A percentile compares a stretch with the other conserved stretches of the same genome.
These are phyloP conservation scores for Gyrodon lividus DNA, from an alignment of 768 basidiomycete species.

Conservation along the genomic window DNA sequence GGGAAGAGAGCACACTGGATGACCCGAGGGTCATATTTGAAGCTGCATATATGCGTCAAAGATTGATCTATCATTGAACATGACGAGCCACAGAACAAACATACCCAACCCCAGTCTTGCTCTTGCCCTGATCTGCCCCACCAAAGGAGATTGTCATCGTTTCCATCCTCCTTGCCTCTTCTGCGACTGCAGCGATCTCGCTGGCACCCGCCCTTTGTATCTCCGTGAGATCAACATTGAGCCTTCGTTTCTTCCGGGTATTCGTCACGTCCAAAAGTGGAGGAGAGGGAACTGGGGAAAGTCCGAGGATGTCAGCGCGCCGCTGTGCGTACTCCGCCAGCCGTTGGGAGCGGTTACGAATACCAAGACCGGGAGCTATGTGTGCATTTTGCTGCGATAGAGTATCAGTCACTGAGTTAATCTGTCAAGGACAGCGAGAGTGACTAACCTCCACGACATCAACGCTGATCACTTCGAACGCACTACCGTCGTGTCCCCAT, in stretches of 20 bases:
- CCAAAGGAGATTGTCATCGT: conserved; percentile 52
- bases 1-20: conserved; percentile 49
- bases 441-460: conserved; percentile 61
- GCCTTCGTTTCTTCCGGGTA: conserved; percentile 31
- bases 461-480: conserved; percentile 66
- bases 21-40: conserved; percentile 49
- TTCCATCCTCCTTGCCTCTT: conserved; percentile 42
- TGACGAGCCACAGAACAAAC: conserved; percentile 17
- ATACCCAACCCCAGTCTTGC: conserved; percentile 45
- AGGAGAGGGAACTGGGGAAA: conserved; percentile 24
- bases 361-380: conserved; percentile 51
- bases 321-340: conserved; percentile 66
- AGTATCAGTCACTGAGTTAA: conserved; percentile 3
- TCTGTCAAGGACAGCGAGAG: background rate
- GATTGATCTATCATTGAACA: background rate
- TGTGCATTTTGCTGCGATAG: conserved; percentile 48
- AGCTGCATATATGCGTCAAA: conserved; percentile 33
- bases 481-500: conserved; percentile 75
- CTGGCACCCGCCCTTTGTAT: conserved; percentile 20
- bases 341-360: conserved; percentile 64
- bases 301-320: conserved; percentile 44
- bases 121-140: conserved; percentile 26
- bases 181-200: conserved; percentile 26
- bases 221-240: conserved; percentile 24
- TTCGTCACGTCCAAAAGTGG: conserved; percentile 36